These are phyloP conservation scores for Torulaspora delbrueckii DNA, from an alignment of 805 yeast genomes.

Conservation along the genomic window DNA sequence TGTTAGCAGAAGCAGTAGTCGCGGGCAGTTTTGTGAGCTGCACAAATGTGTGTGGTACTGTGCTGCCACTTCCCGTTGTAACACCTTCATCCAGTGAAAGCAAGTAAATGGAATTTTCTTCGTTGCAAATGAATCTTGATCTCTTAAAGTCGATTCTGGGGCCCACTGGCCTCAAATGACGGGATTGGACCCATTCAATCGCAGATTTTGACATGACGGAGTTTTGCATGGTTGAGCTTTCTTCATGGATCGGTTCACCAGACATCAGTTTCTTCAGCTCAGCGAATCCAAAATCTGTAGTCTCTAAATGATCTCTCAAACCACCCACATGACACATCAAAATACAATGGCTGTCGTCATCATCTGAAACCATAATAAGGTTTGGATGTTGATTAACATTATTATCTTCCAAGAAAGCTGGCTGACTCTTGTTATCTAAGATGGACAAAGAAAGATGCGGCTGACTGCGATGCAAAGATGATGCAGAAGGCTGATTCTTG, in stretches of 20 bases:
- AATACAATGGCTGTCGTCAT: conserved; percentile 12
- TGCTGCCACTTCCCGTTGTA: conserved; percentile 6
- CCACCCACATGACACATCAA: conserved; percentile 35
- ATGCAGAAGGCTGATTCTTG: conserved; percentile 1
- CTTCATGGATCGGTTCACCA: background rate
- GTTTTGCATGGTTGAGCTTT: background rate
- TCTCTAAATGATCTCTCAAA: conserved; percentile 26
- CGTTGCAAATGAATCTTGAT: conserved; percentile 25
- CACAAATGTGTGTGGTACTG: conserved; percentile 23
- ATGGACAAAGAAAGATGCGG: conserved; percentile 2
- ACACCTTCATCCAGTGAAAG: conserved; percentile 28
- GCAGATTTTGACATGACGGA: conserved; percentile 21
- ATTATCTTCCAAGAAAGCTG: conserved; percentile 6
- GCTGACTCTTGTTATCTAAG: conserved; percentile 1
- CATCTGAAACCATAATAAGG: conserved; percentile 13
- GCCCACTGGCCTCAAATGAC: conserved; percentile 12
- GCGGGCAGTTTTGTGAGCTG: conserved; percentile 15
- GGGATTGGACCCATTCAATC: conserved; percentile 30
- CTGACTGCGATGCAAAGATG: conserved; percentile 5
- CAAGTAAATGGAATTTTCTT: conserved; percentile 13
- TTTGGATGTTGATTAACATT: conserved; percentile 24
- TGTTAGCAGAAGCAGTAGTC: background rate
- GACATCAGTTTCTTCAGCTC: background rate
- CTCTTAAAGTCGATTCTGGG: conserved; percentile 23
- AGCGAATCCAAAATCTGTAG: conserved; percentile 11